phyloP scores from a whole-genome alignment of 2,329 filamentous ascomycete genomes.

The Penicillium sp. region DNA sequence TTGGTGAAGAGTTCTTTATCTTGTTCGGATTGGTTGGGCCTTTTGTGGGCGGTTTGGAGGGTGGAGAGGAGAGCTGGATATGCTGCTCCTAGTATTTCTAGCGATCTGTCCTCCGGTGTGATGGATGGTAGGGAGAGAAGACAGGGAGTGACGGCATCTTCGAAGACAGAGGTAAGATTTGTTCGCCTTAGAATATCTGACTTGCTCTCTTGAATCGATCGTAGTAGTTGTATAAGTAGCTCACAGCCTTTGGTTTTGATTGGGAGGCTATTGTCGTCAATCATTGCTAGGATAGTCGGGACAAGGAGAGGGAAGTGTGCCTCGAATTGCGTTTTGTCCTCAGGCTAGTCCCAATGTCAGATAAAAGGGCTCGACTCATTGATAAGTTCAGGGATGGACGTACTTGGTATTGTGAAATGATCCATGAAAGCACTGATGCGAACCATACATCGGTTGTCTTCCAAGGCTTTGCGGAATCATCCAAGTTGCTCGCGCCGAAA shows the following conservation, averaged over 20 bases:
- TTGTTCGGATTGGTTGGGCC: slow-evolving; percentile 22
- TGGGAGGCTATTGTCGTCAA: slow-evolving; percentile 40
- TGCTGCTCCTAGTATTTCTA: slow-evolving; percentile 59
- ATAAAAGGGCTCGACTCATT: neutral
- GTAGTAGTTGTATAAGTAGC: slow-evolving; percentile 36
- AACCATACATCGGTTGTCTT: slow-evolving; percentile 37
- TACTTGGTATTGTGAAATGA: slow-evolving; percentile 38
- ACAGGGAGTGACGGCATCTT: slow-evolving; percentile 53
- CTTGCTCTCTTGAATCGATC: slow-evolving; percentile 32
- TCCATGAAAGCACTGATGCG: slow-evolving; percentile 36
- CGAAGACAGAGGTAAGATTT: slow-evolving; percentile 46
- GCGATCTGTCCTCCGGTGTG: slow-evolving; percentile 68
- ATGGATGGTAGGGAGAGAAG: slow-evolving; percentile 73
- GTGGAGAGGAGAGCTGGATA: slow-evolving; percentile 66
- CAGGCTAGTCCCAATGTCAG: slow-evolving; percentile 23
- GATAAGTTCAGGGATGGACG: slow-evolving; percentile 6
- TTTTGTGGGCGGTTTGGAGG: slow-evolving; percentile 43
- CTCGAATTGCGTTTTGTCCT: slow-evolving; percentile 35
- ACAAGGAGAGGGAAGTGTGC: slow-evolving; percentile 45
- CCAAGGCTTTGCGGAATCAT: slow-evolving; percentile 41
- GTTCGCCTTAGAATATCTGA: slow-evolving; percentile 43
- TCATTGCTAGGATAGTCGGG: slow-evolving; percentile 42
- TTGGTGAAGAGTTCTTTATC: slow-evolving; percentile 25
- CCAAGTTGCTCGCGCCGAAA: slow-evolving; percentile 37
- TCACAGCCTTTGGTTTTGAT: slow-evolving; percentile 41